Evolutionary conservation across 2,329 filamentous ascomycete genomes (phyloP), one percentile per base, ranked within the genome.

Genomic region (Ophiocordyceps camponoti-floridani): DNA sequence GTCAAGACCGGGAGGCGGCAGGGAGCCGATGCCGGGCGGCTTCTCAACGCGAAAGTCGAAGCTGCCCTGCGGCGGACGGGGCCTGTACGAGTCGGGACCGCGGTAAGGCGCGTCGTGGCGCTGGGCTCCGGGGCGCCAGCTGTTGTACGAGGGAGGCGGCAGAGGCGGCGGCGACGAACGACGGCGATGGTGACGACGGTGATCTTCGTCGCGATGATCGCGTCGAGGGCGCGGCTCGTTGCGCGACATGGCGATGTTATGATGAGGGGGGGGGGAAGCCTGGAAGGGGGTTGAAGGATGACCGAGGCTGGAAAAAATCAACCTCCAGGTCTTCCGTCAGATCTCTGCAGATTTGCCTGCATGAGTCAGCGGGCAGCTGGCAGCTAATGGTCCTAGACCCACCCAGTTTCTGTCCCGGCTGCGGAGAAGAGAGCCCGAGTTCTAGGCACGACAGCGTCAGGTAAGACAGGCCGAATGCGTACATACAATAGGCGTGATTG

Each of bases 41-140:
- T 69, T 70, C 11, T 73, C 66, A 40, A 68, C 58, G 7, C 69
- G 68, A 47, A 77, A 78, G 1, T 69, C 72, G 52, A 78, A 78
- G 43, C 76, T 71, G 35, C 71, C 56, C 43, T 62, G 64, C 1
- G 64, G 65, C 13, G 57, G 52, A 28, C 52, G 51, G 12, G 57
- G 54, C 4, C 56, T 53, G 28, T 61, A 59, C 8, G 7, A 8
- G 41, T 44, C 26, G 19, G 26, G 11, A 7, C 23, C 31, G 8
- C 33, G 46, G 5, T 37, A 40, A 8, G 23, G 19, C 37, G 40
- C 5, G 27, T 33, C 14, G 41, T n/a, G 40, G n/a, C 38, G 18
- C n/a, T 2, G 27, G 11, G 27, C 27, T 5, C 6, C 3, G 19
- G 43, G 58, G 28, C 59, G 52, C 53, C 57, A 61, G 30, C 41